phyloP scores from a whole-genome alignment of 78 protist genomes.

The Andalucia godoyi region DNA sequence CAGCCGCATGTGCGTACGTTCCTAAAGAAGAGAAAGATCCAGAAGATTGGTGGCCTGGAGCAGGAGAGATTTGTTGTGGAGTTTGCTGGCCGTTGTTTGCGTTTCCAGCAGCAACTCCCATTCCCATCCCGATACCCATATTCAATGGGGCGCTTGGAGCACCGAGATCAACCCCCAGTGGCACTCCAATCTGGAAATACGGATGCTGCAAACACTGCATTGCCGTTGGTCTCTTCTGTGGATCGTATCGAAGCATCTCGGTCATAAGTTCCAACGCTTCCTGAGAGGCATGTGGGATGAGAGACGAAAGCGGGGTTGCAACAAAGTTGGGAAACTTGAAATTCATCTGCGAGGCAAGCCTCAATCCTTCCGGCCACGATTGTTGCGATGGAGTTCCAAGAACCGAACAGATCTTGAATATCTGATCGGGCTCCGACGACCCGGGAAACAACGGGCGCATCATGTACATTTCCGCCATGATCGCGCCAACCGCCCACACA shows the following conservation, averaged over 20 bases:
- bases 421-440: slow-evolving; percentile 68
- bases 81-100: no score
- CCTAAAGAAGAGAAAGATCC: no score
- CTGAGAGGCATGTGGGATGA: slow-evolving; percentile 48
- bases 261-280: slow-evolving; percentile 77
- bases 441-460: slow-evolving; percentile 90
- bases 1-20: no score
- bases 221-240: slow-evolving; percentile 78
- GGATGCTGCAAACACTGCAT: slow-evolving; percentile 61
- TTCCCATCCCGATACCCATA: no score
- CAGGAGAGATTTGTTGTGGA: no score
- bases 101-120: no score
- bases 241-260: slow-evolving; percentile 67
- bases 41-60: no score
- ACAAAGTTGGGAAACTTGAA: slow-evolving; percentile 55
- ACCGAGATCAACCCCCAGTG: no score
- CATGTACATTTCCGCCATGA: slow-evolving; percentile 91
- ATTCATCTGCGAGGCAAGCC: slow-evolving; percentile 46
- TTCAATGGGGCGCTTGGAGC: no score
- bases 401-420: slow-evolving; percentile 64
- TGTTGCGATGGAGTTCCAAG: slow-evolving; percentile 74
- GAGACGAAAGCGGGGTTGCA: slow-evolving; percentile 29
- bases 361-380: slow-evolving; percentile 66
- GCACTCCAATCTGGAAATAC: slow-evolving; percentile 45
- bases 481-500: slow-evolving; percentile 80